phyloP scores from a whole-genome alignment of 169 alveolate species.

The Plasmodium gonderi region DNA sequence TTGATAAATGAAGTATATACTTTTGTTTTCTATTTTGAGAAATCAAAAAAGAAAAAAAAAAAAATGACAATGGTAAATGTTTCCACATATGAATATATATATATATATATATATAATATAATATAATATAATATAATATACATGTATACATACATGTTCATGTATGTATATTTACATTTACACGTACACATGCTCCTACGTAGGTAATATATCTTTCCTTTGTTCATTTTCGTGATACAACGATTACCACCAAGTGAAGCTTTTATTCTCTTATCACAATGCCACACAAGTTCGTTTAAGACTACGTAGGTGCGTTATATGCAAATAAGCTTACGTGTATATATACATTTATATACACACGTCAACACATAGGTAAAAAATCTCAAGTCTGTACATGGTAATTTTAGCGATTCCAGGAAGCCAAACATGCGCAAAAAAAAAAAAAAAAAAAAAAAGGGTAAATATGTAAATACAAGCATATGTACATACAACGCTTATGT shows the following conservation, averaged over 20 bases:
- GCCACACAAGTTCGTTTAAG: not conserved
- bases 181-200: not conserved
- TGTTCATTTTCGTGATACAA: not conserved
- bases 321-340: not conserved
- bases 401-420: not conserved
- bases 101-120: not conserved
- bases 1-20: not conserved
- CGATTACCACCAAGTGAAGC: not conserved
- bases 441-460: not conserved
- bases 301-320: slow-evolving; percentile 1
- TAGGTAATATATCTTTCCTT: not conserved
- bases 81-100: not conserved
- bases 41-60: not conserved
- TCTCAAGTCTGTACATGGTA: not conserved
- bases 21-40: not conserved
- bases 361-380: not conserved
- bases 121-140: not conserved
- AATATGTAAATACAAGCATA: not conserved
- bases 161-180: not conserved
- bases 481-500: no score
- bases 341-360: not conserved
- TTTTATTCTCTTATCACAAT: not conserved
- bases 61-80: not conserved
- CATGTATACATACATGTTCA: not conserved
- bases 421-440: not conserved